Conservation (phyloP, 768 basidiomycete species). For the Pholiota molesta region DNA sequence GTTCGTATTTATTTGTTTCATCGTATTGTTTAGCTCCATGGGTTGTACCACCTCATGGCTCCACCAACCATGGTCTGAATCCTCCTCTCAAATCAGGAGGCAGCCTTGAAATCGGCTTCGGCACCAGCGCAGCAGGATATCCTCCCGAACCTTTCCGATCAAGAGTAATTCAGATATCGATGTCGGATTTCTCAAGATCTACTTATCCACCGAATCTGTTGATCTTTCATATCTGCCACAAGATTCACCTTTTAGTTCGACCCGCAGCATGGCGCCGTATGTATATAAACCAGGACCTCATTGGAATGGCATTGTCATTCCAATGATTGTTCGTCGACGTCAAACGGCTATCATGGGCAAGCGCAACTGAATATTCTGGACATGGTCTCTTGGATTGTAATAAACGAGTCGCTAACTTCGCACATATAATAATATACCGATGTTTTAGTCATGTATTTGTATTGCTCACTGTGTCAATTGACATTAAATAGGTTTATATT, state of each 20-base stretch:
- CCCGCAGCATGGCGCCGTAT: not conserved
- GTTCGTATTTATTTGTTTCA: no score
- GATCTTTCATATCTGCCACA: not conserved
- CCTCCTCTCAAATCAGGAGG: not conserved
- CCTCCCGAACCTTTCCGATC: not conserved
- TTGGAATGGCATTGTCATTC: slow-evolving; percentile 1
- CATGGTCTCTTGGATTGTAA: no score
- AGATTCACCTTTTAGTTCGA: not conserved
- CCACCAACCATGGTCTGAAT: not conserved
- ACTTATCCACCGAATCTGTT: slow-evolving; percentile 1
- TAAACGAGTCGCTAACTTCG: no score
- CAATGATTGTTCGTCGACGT: not conserved
- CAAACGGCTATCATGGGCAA: not conserved
- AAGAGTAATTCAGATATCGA: not conserved
- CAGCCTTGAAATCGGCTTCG: not conserved
- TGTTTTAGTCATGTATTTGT: not conserved
- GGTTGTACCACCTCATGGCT: not conserved
- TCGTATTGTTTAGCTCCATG: not conserved
- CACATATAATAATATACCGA: no score
- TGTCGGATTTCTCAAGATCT: slow-evolving; percentile 2
- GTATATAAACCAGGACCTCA: not conserved
- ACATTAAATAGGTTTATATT: no score
- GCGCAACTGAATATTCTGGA: no score
- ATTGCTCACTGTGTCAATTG: not conserved
- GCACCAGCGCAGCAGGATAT: not conserved